Evolutionary conservation across 2,329 filamentous ascomycete genomes (phyloP), one percentile per base, ranked within the genome.

Genomic region (Penicillium sp.): DNA sequence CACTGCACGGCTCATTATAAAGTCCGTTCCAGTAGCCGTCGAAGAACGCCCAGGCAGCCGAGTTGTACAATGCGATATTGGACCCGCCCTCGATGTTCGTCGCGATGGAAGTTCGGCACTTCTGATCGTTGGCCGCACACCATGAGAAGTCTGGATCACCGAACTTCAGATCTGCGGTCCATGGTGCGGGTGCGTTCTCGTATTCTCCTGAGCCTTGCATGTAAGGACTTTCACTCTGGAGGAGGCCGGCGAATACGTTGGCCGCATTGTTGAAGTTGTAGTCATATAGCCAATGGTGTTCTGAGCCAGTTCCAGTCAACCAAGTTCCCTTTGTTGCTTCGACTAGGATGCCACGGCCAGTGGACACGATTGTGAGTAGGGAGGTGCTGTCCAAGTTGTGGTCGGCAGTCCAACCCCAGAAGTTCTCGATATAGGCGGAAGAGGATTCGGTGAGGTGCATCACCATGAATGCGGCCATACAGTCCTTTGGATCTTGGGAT

Each of bases 401-500:
- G 59, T 82, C 65, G 4, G 77, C 76, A 16, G 75, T 80, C 79
- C 79, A 82, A 3, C 75, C 68, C 79, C 79, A 79, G 54, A 79
- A 71, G 62, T 85, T 84, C 65, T 86, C 83, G 43, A 84, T 74
- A 59, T 85, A 85, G 3, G 77, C 78, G 1, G 79, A 79, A 0
- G 78, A 76, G 0, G 68, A 71, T 13, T 71, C 56, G 0, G 79
- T 80, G 19, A 86, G 71, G 62, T 86, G 82, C 48, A 86, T 71
- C 52, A 83, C 68, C 33, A 79, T 69, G 53, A 77, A 81, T 1
- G 80, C 79, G 1, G 78, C 81, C 66, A 79, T 80, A 68, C 82
- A 83, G 39, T 71, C 60, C 31, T 66, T 69, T 0, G 76, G 70
- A 49, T 74, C 64, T 49, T 66, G 65, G 5, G 61, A 66, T 1